Base-by-base conservation (phyloP, 768 basidiomycete species). In the Aureoboletus auriporus region DNA sequence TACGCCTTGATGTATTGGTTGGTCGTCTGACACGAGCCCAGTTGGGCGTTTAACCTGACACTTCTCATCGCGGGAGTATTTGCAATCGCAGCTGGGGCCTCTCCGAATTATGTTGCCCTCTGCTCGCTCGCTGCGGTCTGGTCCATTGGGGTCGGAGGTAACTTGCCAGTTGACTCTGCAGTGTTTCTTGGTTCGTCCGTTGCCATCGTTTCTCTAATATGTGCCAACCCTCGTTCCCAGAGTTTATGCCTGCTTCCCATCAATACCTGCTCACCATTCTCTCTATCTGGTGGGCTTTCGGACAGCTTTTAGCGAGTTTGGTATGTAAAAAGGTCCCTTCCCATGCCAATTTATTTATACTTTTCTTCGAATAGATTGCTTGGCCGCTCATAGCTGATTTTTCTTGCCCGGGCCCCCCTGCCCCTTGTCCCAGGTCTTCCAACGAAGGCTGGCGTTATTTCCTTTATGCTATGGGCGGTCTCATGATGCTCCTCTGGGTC, bases 371-470 rank as follows among this genome's bases (percentile, higher is more conserved):
- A 38, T 39, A 83, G 75, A 70, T 88, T 52, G 84, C 86, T 4
- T 88, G 86, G 86, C 82, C 84, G 1, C 69, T 89, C 11, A 75
- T 89, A 42, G 73, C 78, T n/a, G 76, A 85, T 56, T 82, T 75
- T 59, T 85, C 86, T 5, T 89, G 86, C 56, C 57, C 73, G 6
- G 56, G 46, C 28, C 66, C 71, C 6, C 65, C 40, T 77, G 80
- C 60, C 56, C 71, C 66, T 8, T 87, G 85, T 61, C 66, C 73
- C 6, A 71, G 72, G 27, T 67, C 72, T 2, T 72, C 76, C 6
- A 88, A 89, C 52, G 63, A 77, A 65, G 86, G 86, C 16, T 89
- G 87, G 87, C 74, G 87, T 20, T 87, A 87, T 62, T 82, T 86
- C 60, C 69, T 86, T n/a, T 85, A 76, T 59, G 66, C 78, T 11